Evolutionary conservation across 2,329 filamentous ascomycete genomes (phyloP).

Genomic region (Sarocladium strictum): DNA sequence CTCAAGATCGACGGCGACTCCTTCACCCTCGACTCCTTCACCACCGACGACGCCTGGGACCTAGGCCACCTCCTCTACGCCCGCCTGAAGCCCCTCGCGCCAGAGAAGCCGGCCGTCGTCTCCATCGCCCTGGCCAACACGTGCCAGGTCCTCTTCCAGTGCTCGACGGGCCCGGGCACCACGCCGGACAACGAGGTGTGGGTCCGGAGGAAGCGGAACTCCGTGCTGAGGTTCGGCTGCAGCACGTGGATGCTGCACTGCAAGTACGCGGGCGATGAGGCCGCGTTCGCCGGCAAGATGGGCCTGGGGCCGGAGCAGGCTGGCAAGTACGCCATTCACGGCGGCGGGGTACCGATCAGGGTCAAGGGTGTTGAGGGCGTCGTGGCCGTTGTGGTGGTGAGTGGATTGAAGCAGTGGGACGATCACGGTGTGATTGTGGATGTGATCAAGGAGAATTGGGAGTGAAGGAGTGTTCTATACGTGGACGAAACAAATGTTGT

Average conservation of each 20-base stretch:
- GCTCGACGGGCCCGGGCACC: constrained; percentile 59
- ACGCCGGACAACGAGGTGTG: constrained; percentile 66
- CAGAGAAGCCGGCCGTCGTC: constrained; percentile 48
- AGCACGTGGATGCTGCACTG: constrained; percentile 67
- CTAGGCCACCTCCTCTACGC: constrained; percentile 60
- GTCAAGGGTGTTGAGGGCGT: constrained; percentile 70
- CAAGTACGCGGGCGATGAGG: constrained; percentile 61
- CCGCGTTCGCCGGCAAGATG: constrained; percentile 58
- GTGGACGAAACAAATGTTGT: too few relatives aligned
- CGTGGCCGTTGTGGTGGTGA: constrained; percentile 69
- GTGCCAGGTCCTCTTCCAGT: constrained; percentile 63
- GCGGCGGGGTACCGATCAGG: constrained; percentile 67
- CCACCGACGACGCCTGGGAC: constrained; percentile 56
- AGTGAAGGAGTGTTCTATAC: too few relatives aligned
- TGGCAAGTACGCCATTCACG: constrained; percentile 68
- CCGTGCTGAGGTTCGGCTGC: constrained; percentile 64
- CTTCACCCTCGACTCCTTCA: constrained; percentile 49
- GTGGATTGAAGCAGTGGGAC: constrained; percentile 69
- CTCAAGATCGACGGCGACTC: constrained; percentile 33
- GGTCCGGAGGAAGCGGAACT: constrained; percentile 65
- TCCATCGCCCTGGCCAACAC: constrained; percentile 56
- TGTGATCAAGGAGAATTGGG: constrained; percentile 51
- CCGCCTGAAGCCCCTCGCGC: constrained; percentile 44
- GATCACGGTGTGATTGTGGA: constrained; percentile 74
- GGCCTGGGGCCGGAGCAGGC: constrained; percentile 51